Evolutionary conservation across 805 yeast genomes (phyloP).

Genomic region (Millerozyma acaciae): DNA sequence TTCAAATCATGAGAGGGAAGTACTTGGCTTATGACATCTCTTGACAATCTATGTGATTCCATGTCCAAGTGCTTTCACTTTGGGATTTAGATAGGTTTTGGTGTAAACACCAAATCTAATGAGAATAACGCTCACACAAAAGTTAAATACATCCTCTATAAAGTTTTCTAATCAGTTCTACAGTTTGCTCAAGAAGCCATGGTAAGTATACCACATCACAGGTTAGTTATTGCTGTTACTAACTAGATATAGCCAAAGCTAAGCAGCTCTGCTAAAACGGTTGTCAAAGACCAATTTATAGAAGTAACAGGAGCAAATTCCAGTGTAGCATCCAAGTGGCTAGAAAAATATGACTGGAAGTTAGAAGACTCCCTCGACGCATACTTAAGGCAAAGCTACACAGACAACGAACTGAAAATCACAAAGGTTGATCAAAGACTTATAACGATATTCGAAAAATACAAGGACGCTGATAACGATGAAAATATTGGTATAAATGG

Average conservation of each 20-base stretch:
- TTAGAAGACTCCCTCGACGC: constrained; percentile 29
- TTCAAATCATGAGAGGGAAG: constrained; percentile 12
- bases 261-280: constrained; percentile 5
- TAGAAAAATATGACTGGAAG: constrained; percentile 28
- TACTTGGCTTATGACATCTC: constrained; percentile 10
- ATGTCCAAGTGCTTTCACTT: not conserved
- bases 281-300: constrained; percentile 31
- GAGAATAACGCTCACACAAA: not conserved
- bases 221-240: too few relatives aligned
- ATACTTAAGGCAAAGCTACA: constrained; percentile 18
- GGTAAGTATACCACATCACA: constrained; percentile 1
- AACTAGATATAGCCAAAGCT: constrained; percentile 2
- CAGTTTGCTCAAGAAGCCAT: too few relatives aligned
- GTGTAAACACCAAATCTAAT: not conserved
- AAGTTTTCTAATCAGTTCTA: too few relatives aligned
- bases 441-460: constrained; percentile 29
- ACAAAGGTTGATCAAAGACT: constrained; percentile 15
- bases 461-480: constrained; percentile 25
- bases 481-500: constrained; percentile 71
- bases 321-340: constrained; percentile 32
- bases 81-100: constrained; percentile 3
- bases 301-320: constrained; percentile 37
- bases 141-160: too few relatives aligned
- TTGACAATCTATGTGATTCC: constrained; percentile 4
- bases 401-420: constrained; percentile 2